These are phyloP conservation scores for Amylocystis lapponica DNA, from an alignment of 768 basidiomycete genomes.

Conservation along the genomic window DNA sequence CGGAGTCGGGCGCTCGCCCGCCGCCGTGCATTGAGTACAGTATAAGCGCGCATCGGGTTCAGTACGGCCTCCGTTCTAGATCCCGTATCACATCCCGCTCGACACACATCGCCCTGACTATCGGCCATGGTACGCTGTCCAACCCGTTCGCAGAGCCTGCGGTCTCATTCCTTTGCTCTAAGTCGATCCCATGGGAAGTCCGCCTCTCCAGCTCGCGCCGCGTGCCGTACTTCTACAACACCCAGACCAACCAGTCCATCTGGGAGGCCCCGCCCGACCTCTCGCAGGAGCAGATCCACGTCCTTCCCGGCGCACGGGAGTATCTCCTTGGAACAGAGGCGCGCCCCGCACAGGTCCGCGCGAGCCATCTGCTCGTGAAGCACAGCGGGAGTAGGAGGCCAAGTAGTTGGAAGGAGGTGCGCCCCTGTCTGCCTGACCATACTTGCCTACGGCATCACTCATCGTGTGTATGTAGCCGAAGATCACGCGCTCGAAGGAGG, in stretches of 20 bases:
- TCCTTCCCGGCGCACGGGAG: constrained; percentile 61
- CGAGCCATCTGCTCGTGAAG: constrained; percentile 95
- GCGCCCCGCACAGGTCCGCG: constrained; percentile 61
- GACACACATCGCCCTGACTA: too few species aligned
- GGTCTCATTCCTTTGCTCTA: too few species aligned
- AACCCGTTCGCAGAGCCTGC: too few species aligned
- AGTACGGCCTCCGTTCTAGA: too few species aligned
- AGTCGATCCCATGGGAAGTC: constrained; percentile 63
- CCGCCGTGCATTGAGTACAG: too few species aligned
- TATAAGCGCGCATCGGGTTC: too few species aligned
- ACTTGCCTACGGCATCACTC: constrained; percentile 1
- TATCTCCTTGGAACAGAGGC: constrained; percentile 30
- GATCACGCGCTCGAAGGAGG: constrained; percentile 83
- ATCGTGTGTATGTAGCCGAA: constrained; percentile 37
- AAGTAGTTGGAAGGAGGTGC: constrained; percentile 80
- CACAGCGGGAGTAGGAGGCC: constrained; percentile 75
- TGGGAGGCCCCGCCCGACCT: constrained; percentile 76
- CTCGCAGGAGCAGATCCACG: constrained; percentile 49
- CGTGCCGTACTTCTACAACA: constrained; percentile 87
- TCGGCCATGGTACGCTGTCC: too few species aligned
- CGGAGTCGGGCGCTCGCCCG: too few species aligned
- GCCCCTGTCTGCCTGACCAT: constrained; percentile 16
- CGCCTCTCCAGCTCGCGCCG: constrained; percentile 75
- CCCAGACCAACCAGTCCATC: constrained; percentile 56
- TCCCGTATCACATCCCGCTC: too few species aligned